Conservation (phyloP, 768 basidiomycete genomes). For the Lentinula guzmanii region DNA sequence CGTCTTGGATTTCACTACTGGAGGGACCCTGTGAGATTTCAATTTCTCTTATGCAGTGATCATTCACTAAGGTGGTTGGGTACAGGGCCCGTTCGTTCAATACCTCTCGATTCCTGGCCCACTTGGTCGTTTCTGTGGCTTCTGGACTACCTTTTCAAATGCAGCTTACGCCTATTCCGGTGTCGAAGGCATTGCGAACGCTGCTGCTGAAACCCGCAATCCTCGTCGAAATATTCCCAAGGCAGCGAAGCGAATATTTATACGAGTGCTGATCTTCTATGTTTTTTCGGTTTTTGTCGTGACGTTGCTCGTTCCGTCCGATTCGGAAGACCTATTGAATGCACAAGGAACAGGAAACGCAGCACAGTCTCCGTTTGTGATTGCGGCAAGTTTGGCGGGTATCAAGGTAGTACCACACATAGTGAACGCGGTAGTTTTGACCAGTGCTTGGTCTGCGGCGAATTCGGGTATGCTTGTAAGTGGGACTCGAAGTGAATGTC, state of each 20-base stretch:
- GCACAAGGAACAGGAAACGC: slow-evolving; percentile 23
- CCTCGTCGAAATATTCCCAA: slow-evolving; percentile 62
- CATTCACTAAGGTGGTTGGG: not conserved
- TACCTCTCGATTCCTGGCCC: slow-evolving; percentile 6
- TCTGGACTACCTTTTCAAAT: slow-evolving; percentile 23
- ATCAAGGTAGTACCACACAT: slow-evolving; percentile 62
- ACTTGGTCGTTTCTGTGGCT: slow-evolving; percentile 46
- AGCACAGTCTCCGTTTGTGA: slow-evolving; percentile 69
- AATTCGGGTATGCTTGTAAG: slow-evolving; percentile 33
- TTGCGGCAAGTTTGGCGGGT: slow-evolving; percentile 57
- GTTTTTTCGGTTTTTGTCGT: slow-evolving; percentile 56
- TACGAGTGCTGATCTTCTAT: slow-evolving; percentile 30
- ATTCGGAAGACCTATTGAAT: slow-evolving; percentile 32
- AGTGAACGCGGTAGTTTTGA: slow-evolving; percentile 68
- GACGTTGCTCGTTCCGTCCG: slow-evolving; percentile 61
- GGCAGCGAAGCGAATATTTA: slow-evolving; percentile 53
- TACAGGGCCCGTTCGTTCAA: slow-evolving; percentile 4
- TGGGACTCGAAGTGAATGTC: slow-evolving; percentile 21
- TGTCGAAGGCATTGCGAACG: slow-evolving; percentile 39
- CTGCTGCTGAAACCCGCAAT: slow-evolving; percentile 53
- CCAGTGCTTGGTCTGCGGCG: slow-evolving; percentile 67
- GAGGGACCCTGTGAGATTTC: slow-evolving; percentile 14
- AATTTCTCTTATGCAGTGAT: not conserved
- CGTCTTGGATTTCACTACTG: slow-evolving; percentile 45
- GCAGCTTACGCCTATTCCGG: slow-evolving; percentile 62